Conservation (phyloP, 129 eudicot species). For the Escallonia rubra region DNA sequence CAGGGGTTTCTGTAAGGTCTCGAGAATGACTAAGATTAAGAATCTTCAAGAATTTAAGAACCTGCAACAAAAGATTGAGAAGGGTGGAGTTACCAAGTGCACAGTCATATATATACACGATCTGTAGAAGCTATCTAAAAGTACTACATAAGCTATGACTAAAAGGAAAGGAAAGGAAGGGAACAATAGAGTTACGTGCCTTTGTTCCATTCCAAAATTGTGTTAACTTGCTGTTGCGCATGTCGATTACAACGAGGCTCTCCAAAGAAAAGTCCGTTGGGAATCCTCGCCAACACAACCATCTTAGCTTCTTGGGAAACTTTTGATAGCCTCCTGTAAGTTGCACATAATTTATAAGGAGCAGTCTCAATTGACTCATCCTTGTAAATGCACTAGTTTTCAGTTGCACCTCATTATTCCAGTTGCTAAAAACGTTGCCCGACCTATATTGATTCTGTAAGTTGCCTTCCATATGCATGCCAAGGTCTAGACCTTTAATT, state of each 20-base stretch:
- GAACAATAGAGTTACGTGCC: slow-evolving; percentile 10
- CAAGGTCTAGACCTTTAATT: too few species aligned
- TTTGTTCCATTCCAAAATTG: slow-evolving; percentile 29
- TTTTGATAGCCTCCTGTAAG: slow-evolving; percentile 13
- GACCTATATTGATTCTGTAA: too few species aligned
- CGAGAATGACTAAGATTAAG: slow-evolving; percentile 33
- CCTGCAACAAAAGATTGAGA: slow-evolving; percentile 17
- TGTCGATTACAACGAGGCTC: slow-evolving; percentile 34
- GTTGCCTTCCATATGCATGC: too few species aligned
- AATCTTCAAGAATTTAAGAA: slow-evolving; percentile 19
- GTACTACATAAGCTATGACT: not conserved
- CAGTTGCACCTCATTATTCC: not conserved
- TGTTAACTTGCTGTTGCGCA: slow-evolving; percentile 35
- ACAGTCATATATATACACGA: not conserved
- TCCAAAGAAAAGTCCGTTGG: slow-evolving; percentile 24
- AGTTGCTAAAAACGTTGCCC: too few species aligned
- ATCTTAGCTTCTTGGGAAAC: slow-evolving; percentile 24
- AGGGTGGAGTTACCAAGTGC: not conserved
- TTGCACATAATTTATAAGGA: slow-evolving; percentile 16
- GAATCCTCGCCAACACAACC: slow-evolving; percentile 40
- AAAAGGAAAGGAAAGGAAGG: not conserved
- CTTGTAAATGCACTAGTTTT: slow-evolving; percentile 12
- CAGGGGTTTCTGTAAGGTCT: not conserved
- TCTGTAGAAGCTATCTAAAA: not conserved
- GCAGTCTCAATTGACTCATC: slow-evolving; percentile 25